These are phyloP conservation scores for Dipteronia sinensis DNA, from an alignment of 345 rosid species.

Conservation along the genomic window DNA sequence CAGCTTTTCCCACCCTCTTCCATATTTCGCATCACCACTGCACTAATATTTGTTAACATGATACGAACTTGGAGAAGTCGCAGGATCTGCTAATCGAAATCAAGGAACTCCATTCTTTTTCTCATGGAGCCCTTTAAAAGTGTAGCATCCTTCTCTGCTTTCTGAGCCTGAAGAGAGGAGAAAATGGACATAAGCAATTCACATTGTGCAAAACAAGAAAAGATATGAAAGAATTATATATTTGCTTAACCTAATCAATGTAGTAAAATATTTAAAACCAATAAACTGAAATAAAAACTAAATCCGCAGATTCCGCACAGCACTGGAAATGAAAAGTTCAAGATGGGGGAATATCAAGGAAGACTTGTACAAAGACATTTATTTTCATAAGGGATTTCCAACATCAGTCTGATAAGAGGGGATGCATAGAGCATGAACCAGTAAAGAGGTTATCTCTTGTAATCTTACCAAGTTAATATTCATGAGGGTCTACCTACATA, in stretches of 20 bases:
- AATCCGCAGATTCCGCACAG: too few relatives aligned
- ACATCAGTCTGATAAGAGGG: too few relatives aligned
- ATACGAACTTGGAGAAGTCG: conserved; percentile 15
- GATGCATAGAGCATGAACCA: too few relatives aligned
- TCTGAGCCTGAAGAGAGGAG: conserved; percentile 52
- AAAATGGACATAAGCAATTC: conserved; percentile 16
- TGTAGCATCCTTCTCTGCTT: conserved; percentile 63
- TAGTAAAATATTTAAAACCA: background rate
- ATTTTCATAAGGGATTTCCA: too few relatives aligned
- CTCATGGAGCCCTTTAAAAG: conserved; percentile 63
- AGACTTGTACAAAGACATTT: background rate
- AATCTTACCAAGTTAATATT: too few relatives aligned
- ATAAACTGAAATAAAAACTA: background rate
- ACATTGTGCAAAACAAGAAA: background rate
- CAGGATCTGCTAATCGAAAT: conserved; percentile 43
- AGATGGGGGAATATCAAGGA: background rate
- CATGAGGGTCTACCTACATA: too few relatives aligned
- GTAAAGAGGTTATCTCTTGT: too few relatives aligned
- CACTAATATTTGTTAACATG: conserved; percentile 30
- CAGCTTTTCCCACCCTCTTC: conserved; percentile 14
- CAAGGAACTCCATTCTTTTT: conserved; percentile 70
- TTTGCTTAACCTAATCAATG: background rate
- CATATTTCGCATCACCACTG: conserved; percentile 18
- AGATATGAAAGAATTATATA: background rate
- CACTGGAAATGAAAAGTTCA: background rate